phyloP scores from a whole-genome alignment of 257 asterid genomes.

The Avicennia marina region DNA sequence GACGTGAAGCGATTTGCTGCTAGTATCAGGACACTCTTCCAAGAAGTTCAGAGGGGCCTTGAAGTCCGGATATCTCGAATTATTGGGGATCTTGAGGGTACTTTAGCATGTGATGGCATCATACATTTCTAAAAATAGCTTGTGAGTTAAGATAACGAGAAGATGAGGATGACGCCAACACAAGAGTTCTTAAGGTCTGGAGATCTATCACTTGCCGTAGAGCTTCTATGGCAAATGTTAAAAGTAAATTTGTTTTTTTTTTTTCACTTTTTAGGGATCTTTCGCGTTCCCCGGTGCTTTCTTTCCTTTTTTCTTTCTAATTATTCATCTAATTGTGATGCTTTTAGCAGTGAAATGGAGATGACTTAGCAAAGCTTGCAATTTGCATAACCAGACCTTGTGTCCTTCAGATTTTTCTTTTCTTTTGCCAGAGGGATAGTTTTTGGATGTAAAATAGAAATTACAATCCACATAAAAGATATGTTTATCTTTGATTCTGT shows the following conservation, averaged over 20 bases:
- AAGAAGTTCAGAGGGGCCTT: constrained; percentile 86
- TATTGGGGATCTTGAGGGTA: constrained; percentile 83
- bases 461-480: too few species aligned
- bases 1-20: constrained; percentile 74
- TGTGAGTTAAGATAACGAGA: too few species aligned
- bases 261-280: constrained; percentile 10
- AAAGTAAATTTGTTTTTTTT: constrained; percentile 9
- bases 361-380: constrained; percentile 3
- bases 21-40: constrained; percentile 54
- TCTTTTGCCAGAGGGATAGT: too few species aligned
- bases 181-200: not conserved
- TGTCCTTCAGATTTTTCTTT: not conserved
- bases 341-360: constrained; percentile 1
- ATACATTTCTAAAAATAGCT: constrained; percentile 37
- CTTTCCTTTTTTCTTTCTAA: not conserved
- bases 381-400: not conserved
- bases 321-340: not conserved
- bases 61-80: constrained; percentile 81
- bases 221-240: too few species aligned
- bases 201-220: constrained; percentile 10
- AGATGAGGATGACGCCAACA: constrained; percentile 1
- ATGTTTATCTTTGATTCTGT: not conserved
- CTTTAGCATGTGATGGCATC: constrained; percentile 81
- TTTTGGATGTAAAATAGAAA: too few species aligned
- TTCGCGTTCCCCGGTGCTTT: constrained; percentile 3